Percentiles rank a stretch among this genome's conserved stretches.
These are phyloP conservation scores for Lycium ferocissimum DNA, from an alignment of 257 asterid species.

Conservation along the genomic window DNA sequence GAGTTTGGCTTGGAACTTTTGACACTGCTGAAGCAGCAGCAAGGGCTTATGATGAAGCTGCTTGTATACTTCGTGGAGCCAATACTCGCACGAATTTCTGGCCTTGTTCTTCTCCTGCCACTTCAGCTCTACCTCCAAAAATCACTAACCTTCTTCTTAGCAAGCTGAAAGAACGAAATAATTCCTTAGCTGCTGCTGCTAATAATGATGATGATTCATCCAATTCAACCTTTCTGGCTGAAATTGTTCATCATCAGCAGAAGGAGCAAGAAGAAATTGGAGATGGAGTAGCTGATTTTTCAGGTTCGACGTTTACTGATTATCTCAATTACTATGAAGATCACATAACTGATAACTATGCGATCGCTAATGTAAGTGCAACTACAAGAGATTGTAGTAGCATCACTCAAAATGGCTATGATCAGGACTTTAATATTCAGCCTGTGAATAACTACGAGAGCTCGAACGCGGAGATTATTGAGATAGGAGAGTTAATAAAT, in stretches of 20 bases:
- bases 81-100: constrained; percentile 85
- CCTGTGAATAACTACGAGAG: constrained; percentile 2
- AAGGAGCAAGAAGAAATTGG: constrained; percentile 18
- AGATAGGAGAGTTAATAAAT: background rate
- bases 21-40: constrained; percentile 39
- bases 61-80: constrained; percentile 83
- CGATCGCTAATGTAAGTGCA: constrained; percentile 5
- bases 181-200: constrained; percentile 36
- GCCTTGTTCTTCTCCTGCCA: constrained; percentile 50
- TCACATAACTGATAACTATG: constrained; percentile 32
- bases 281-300: constrained; percentile 43
- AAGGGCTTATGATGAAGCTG: constrained; percentile 49
- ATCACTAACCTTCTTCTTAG: constrained; percentile 68
- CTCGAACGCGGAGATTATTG: background rate
- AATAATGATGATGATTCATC: background rate
- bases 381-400: background rate
- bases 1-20: constrained; percentile 37
- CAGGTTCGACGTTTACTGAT: constrained; percentile 56
- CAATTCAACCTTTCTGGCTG: constrained; percentile 19
- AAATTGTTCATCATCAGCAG: background rate
- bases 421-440: background rate
- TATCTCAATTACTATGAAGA: constrained; percentile 62
- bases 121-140: constrained; percentile 70
- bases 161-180: constrained; percentile 68
- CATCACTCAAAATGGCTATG: background rate